Percentiles rank a stretch among this genome's conserved stretches.
These are phyloP conservation scores for Colletotrichum sojae DNA, from an alignment of 2,329 filamentous ascomycete genomes.

Conservation along the genomic window DNA sequence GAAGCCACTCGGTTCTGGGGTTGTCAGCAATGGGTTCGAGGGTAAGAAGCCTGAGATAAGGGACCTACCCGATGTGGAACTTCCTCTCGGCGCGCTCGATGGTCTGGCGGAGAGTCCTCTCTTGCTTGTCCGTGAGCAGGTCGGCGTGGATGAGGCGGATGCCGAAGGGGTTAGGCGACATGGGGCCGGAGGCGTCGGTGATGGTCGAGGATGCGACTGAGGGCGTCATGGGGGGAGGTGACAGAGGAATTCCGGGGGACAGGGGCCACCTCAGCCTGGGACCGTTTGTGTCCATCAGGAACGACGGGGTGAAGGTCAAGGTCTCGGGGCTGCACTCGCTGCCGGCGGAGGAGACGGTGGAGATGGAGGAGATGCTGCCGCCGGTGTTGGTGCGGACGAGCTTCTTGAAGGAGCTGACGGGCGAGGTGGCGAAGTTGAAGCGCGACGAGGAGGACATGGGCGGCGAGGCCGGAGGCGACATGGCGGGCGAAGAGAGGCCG, in stretches of 20 bases:
- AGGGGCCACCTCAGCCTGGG: constrained; percentile 49
- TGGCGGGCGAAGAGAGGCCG: constrained; percentile 48
- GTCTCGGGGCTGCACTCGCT: constrained; percentile 47
- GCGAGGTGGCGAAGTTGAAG: constrained; percentile 47
- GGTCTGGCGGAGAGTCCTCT: constrained; percentile 62
- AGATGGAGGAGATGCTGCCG: constrained; percentile 44
- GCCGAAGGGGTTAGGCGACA: constrained; percentile 58
- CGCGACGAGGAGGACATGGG: constrained; percentile 44
- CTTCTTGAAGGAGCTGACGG: constrained; percentile 53
- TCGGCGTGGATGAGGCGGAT: constrained; percentile 66
- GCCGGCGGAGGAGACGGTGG: constrained; percentile 39
- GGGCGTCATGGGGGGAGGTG: constrained; percentile 63
- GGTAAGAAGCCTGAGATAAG: constrained; percentile 26
- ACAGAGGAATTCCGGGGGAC: constrained; percentile 57
- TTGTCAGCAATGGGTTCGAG: constrained; percentile 3
- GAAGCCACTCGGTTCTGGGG: constrained; percentile 58
- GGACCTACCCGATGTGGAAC: constrained; percentile 45
- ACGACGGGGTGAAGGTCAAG: constrained; percentile 52
- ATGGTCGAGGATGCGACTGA: constrained; percentile 58
- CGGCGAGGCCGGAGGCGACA: constrained; percentile 46
- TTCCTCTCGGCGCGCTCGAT: constrained; percentile 68
- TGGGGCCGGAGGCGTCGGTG: constrained; percentile 49
- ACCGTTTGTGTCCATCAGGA: constrained; percentile 47
- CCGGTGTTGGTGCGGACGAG: constrained; percentile 57
- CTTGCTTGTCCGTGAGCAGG: constrained; percentile 61